Conservation (phyloP, 73 alveolate genomes). For the Paraurostyla sp. region DNA sequence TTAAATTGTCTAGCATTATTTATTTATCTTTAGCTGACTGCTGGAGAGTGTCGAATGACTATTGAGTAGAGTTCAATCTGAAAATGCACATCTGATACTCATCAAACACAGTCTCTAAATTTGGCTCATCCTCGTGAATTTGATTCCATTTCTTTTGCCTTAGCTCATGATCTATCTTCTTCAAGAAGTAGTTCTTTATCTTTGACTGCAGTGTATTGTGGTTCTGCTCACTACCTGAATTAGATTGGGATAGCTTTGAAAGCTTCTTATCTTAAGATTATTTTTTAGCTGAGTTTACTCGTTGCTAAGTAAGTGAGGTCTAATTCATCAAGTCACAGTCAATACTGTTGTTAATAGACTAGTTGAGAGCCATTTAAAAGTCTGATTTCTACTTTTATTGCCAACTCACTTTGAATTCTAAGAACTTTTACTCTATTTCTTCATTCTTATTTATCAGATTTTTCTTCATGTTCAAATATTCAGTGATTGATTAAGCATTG, state of each 20-base stretch:
- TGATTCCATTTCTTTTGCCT: not conserved
- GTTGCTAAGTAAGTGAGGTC: too few relatives aligned
- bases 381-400: too few relatives aligned
- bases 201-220: not conserved
- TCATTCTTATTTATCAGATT: not conserved
- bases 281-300: too few relatives aligned
- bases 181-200: not conserved
- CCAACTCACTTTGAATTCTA: too few relatives aligned
- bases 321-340: too few relatives aligned
- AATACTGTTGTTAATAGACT: too few relatives aligned
- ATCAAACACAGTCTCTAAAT: not conserved
- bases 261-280: too few relatives aligned
- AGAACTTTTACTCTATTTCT: not conserved
- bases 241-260: not conserved
- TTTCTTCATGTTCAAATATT: not conserved
- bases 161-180: slow-evolving; percentile 27
- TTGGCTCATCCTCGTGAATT: slow-evolving; percentile 3
- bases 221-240: not conserved
- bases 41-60: not conserved
- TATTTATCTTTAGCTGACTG: not conserved
- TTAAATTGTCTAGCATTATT: not conserved
- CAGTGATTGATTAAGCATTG: not conserved
- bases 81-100: not conserved
- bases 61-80: not conserved
- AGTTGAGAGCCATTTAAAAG: too few relatives aligned